These are phyloP conservation scores for Syzygium aqueum DNA, from an alignment of 345 rosid species.

Conservation along the genomic window DNA sequence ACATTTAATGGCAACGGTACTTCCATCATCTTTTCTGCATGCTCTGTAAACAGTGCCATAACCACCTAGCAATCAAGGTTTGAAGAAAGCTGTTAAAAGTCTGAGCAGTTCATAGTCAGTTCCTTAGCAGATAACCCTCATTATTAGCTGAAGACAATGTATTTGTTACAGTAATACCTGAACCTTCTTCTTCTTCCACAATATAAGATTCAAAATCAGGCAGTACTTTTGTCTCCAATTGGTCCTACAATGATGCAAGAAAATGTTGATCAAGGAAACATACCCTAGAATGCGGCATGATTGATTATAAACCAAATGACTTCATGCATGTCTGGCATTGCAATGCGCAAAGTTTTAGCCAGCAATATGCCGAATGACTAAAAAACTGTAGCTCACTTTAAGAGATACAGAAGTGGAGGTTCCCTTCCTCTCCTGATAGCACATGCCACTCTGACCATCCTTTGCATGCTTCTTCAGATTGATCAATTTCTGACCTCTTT, in stretches of 20 bases:
- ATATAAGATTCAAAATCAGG: slow-evolving; percentile 71
- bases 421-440: slow-evolving; percentile 29
- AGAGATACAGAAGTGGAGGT: slow-evolving; percentile 11
- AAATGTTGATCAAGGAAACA: not conserved
- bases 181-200: slow-evolving; percentile 85
- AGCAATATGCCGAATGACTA: not conserved
- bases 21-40: slow-evolving; percentile 57
- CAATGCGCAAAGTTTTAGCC: not conserved
- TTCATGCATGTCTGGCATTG: not conserved
- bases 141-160: not conserved
- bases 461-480: slow-evolving; percentile 13
- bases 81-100: not conserved
- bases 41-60: slow-evolving; percentile 91
- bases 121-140: not conserved
- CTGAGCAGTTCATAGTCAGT: not conserved
- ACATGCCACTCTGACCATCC: slow-evolving; percentile 15
- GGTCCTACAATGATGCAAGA: slow-evolving; percentile 33
- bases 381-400: slow-evolving; percentile 19
- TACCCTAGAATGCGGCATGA: not conserved
- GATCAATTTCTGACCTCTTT: slow-evolving; percentile 16
- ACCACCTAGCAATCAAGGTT: slow-evolving; percentile 60
- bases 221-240: slow-evolving; percentile 24
- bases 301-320: not conserved
- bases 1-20: slow-evolving; percentile 87
- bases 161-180: slow-evolving; percentile 36